These are phyloP conservation scores for Mucor saturninus DNA, from an alignment of 371 early-diverging fungal genomes.

Conservation along the genomic window DNA sequence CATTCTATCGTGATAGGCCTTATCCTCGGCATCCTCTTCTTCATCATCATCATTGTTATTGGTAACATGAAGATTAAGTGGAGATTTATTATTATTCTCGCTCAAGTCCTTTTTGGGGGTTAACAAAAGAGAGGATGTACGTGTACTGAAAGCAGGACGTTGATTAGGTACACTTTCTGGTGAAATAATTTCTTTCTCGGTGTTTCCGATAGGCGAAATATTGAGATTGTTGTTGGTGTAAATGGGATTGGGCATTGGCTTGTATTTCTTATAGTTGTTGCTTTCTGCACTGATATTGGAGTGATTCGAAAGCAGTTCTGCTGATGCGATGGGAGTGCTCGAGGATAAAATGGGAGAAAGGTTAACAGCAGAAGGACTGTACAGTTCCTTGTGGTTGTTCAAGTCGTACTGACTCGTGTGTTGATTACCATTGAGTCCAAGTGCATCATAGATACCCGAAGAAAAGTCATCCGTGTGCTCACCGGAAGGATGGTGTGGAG, in stretches of 20 bases:
- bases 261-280: slow-evolving; percentile 11
- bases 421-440: slow-evolving; percentile 8
- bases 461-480: slow-evolving; percentile 14
- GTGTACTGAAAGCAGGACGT: background rate
- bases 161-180: slow-evolving; percentile 9
- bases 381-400: background rate
- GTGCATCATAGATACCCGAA: slow-evolving; percentile 10
- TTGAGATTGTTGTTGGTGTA: slow-evolving; percentile 1
- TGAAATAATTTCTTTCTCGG: background rate
- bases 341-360: slow-evolving; percentile 14
- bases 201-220: background rate
- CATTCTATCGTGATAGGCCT: slow-evolving; percentile 16
- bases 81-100: background rate
- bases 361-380: slow-evolving; percentile 4
- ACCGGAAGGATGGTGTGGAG: background rate
- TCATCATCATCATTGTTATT: slow-evolving; percentile 2
- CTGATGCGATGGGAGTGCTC: background rate
- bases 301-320: background rate
- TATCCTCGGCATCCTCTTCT: slow-evolving; percentile 26
- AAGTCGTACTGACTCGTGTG: slow-evolving; percentile 5
- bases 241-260: slow-evolving; percentile 25
- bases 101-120: background rate
- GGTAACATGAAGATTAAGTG: no score
- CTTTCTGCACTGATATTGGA: background rate
- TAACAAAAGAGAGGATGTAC: slow-evolving; percentile 10